Evolutionary conservation across 306 rosid genomes (phyloP).

Genomic region (Betula pendula): DNA sequence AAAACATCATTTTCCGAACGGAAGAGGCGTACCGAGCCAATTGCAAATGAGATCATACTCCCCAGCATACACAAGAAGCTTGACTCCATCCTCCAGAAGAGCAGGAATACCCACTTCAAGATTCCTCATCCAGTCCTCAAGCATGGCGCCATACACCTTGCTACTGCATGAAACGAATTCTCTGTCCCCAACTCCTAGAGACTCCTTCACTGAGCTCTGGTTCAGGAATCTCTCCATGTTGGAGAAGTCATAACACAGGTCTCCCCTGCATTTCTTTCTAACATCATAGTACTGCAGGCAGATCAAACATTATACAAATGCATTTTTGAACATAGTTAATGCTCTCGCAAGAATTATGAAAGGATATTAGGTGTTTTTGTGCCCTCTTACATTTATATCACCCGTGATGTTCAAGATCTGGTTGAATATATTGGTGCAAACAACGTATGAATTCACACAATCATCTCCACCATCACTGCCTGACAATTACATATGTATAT

Average conservation of each 20-base stretch:
- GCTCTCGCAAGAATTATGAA: too few relatives aligned
- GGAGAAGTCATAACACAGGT: slow-evolving; percentile 77
- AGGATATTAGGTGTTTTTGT: background rate
- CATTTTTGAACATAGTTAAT: background rate
- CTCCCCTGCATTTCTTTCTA: slow-evolving; percentile 70
- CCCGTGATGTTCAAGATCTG: slow-evolving; percentile 38
- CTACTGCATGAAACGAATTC: slow-evolving; percentile 74
- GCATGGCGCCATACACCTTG: slow-evolving; percentile 59
- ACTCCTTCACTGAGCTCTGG: slow-evolving; percentile 54
- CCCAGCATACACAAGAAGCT: slow-evolving; percentile 87
- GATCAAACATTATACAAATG: slow-evolving; percentile 13
- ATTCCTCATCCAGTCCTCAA: slow-evolving; percentile 90
- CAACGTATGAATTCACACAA: slow-evolving; percentile 38
- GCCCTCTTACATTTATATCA: slow-evolving; percentile 59
- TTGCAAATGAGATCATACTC: slow-evolving; percentile 94
- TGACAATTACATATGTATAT: slow-evolving; percentile 28
- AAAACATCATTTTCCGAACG: too few relatives aligned
- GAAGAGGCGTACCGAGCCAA: slow-evolving; percentile 80
- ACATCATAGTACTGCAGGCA: slow-evolving; percentile 82
- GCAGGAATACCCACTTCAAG: slow-evolving; percentile 88
- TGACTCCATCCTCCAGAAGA: slow-evolving; percentile 85
- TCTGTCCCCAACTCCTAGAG: slow-evolving; percentile 79
- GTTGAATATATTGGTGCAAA: slow-evolving; percentile 54
- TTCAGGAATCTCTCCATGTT: slow-evolving; percentile 70
- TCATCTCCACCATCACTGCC: slow-evolving; percentile 59